Percentiles rank a stretch among this genome's conserved stretches.
These are phyloP conservation scores for Rhodotorula diobovata DNA, from an alignment of 768 basidiomycete genomes.

Conservation along the genomic window DNA sequence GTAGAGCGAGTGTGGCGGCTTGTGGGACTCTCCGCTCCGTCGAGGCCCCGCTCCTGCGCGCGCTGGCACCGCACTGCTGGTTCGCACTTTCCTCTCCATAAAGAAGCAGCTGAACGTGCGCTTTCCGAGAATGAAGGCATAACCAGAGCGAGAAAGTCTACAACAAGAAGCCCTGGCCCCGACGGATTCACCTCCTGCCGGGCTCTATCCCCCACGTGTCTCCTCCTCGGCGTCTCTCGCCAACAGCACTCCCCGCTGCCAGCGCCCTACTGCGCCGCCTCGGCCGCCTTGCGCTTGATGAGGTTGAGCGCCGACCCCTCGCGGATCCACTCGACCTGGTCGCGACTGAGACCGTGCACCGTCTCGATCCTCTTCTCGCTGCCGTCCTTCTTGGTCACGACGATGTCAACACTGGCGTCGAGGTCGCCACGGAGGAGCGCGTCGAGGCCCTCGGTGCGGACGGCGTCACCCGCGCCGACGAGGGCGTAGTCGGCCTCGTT, in stretches of 20 bases:
- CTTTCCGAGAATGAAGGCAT: neutral
- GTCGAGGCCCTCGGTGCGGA: conserved; percentile 78
- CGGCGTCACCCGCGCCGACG: conserved; percentile 69
- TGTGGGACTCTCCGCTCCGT: too few relatives aligned
- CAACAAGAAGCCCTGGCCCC: conserved; percentile 19
- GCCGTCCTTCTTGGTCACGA: conserved; percentile 54
- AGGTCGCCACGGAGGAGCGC: conserved; percentile 53
- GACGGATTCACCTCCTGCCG: neutral
- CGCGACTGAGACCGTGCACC: conserved; percentile 81
- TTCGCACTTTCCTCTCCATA: too few relatives aligned
- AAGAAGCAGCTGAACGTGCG: neutral
- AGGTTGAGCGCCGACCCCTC: conserved; percentile 86
- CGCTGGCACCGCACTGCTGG: too few relatives aligned
- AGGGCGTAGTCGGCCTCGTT: conserved; percentile 78
- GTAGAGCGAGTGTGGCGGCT: too few relatives aligned
- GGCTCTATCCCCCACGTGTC: neutral
- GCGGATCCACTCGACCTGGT: conserved; percentile 84
- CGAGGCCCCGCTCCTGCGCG: too few relatives aligned
- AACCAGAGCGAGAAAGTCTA: neutral
- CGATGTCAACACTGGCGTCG: conserved; percentile 50
- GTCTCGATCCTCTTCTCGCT: conserved; percentile 48
- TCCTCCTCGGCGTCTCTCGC: neutral
- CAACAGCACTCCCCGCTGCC: neutral
- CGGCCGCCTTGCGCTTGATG: conserved; percentile 52
- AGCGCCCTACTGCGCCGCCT: conserved; percentile 13